Base-by-base conservation (phyloP, 495 filamentous ascomycete species). In the Aspergillus bridgeri region DNA sequence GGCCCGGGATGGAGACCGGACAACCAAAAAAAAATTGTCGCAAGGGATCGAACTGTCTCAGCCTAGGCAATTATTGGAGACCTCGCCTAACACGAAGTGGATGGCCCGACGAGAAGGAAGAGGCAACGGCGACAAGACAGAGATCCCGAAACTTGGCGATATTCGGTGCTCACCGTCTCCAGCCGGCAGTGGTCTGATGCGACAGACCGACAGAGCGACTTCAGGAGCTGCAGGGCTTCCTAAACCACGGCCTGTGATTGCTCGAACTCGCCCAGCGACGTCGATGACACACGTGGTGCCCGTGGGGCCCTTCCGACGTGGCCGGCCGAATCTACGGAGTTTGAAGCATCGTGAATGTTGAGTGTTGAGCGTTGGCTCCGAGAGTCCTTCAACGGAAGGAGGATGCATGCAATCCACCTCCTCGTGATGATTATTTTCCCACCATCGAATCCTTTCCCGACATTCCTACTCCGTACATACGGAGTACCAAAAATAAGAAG, bases 71-170 rank as follows among this genome's bases (percentile, higher is more conserved):
- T 11, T 3, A 27, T 19, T n/a, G 38, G 45, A 48, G 13, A 22
- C 47, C 33, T 44, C 53, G 38, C 44, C 44, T 56, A 56, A 48
- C 44, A 56, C 44, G 53, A 56, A 23, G 23, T 24, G 18, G 11
- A 17, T 48, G 27, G 23, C 29, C 42, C 19, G 53, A 23, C 44
- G 44, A 56, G 44, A 56, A 33, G 43, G 43, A 42, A 29, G 24
- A 56, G 21, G 22, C 25, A 9, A n/a, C 5, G 17, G 9, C 33
- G 9, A 11, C 13, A 13, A 51, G 50, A 22, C 18, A 55, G 49
- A 42, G 58, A 60, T 60, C 47, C 58, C 58, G 52, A 56, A 23
- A 27, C 47, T 50, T 51, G 52, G 52, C 52, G 52, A 54, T 46
- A 22, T 45, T 46, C 13, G n/a, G 9, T 15, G 33, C 11, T 38